Conservation (phyloP, 140 eudicot genomes). For the Flaveria floridana region DNA sequence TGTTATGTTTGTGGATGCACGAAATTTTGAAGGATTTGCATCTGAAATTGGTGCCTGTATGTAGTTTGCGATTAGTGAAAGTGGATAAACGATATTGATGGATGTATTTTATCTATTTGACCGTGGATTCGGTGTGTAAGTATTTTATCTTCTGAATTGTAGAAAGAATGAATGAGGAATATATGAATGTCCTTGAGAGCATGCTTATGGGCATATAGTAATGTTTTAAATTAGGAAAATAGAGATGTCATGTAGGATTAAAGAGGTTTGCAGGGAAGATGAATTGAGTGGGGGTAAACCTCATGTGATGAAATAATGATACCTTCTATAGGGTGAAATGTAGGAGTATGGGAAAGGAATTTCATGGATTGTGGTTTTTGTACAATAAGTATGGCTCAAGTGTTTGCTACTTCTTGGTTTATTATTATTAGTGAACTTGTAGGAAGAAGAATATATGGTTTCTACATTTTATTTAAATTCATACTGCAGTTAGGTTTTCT, state of each 20-base stretch:
- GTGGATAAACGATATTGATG: conserved; percentile 11
- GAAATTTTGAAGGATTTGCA: no score
- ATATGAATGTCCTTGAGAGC: conserved; percentile 1
- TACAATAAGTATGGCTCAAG: background rate
- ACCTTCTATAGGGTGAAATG: background rate
- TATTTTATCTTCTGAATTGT: background rate
- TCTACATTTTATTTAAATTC: background rate
- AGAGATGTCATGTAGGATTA: conserved; percentile 12
- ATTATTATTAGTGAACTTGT: background rate
- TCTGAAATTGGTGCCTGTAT: background rate
- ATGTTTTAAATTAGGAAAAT: conserved; percentile 10
- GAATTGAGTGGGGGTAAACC: background rate
- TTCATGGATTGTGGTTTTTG: background rate
- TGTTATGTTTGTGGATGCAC: conserved; percentile 10
- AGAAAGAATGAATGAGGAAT: background rate
- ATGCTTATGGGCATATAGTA: conserved; percentile 8
- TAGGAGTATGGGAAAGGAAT: conserved; percentile 12
- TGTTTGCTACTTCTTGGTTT: background rate
- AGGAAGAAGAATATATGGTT: background rate
- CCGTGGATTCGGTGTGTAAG: background rate
- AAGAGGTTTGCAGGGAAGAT: conserved; percentile 18
- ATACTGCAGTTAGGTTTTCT: conserved; percentile 7
- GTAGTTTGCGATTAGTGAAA: conserved; percentile 13
- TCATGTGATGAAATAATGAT: conserved; percentile 19
- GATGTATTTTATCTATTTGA: conserved; percentile 1